phyloP scores from a whole-genome alignment of 257 asterid species.

The Craterostigma plantagineum region DNA sequence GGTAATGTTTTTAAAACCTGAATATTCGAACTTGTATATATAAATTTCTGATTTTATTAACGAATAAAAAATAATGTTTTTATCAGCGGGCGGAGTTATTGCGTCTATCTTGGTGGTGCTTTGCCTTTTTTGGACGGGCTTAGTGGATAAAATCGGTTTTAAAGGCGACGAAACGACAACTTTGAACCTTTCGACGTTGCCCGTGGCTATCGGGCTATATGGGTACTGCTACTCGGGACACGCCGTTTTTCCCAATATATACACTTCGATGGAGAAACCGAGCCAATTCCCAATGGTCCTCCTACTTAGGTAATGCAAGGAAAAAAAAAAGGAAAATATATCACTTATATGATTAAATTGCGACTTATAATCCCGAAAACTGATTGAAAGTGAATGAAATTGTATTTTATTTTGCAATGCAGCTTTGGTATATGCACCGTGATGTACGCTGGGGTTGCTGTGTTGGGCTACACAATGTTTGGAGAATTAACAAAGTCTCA shows the following conservation, averaged over 20 bases:
- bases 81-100: slow-evolving; percentile 89
- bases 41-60: background rate
- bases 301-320: slow-evolving; percentile 33
- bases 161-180: slow-evolving; percentile 25
- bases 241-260: slow-evolving; percentile 88
- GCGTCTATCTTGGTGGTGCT: slow-evolving; percentile 71
- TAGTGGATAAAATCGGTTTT: slow-evolving; percentile 55
- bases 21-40: background rate
- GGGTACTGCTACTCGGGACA: slow-evolving; percentile 96
- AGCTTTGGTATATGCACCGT: slow-evolving; percentile 71
- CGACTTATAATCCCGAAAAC: background rate
- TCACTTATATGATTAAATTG: no score
- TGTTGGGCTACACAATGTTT: slow-evolving; percentile 68
- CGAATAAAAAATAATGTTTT: background rate
- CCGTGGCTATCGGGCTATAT: slow-evolving; percentile 87
- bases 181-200: slow-evolving; percentile 65
- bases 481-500: slow-evolving; percentile 76
- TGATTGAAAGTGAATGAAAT: no score
- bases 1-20: slow-evolving; percentile 31
- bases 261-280: slow-evolving; percentile 70
- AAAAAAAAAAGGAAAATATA: background rate
- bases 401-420: slow-evolving; percentile 4
- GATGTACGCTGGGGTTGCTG: slow-evolving; percentile 65
- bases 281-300: slow-evolving; percentile 68
- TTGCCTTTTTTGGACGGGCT: slow-evolving; percentile 76